Conservation (phyloP, 352 stramenopile genomes). For the Plasmopara muralis region DNA sequence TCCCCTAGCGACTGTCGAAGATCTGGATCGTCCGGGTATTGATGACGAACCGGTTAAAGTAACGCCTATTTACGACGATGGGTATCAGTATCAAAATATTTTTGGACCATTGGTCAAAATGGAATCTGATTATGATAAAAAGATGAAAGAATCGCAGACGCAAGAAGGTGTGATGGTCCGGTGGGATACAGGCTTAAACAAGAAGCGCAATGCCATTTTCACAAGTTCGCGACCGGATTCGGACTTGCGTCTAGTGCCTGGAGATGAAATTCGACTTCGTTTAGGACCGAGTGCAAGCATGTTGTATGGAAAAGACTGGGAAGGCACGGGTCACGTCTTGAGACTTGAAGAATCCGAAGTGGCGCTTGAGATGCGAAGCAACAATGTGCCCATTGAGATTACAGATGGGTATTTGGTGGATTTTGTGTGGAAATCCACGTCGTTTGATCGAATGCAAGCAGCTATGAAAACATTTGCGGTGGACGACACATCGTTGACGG, state of each 20-base stretch:
- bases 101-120: conserved; percentile 99
- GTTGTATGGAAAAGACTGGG: conserved; percentile 87
- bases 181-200: conserved; percentile 95
- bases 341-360: conserved; percentile 81
- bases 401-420: conserved; percentile 95
- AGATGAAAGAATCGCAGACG: conserved; percentile 97
- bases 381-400: conserved; percentile 88
- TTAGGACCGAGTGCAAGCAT: conserved; percentile 78
- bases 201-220: conserved; percentile 96
- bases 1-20: conserved; percentile 92
- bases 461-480: conserved; percentile 98
- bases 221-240: conserved; percentile 85
- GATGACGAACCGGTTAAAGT: conserved; percentile 86
- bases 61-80: conserved; percentile 94
- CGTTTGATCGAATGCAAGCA: conserved; percentile 98
- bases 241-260: conserved; percentile 89
- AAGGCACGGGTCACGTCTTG: conserved; percentile 92
- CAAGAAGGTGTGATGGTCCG: conserved; percentile 90
- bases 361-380: conserved; percentile 79
- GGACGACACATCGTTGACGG: conserved; percentile 96
- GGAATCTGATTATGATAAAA: conserved; percentile 99
- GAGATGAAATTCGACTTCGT: conserved; percentile 95
- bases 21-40: conserved; percentile 92
- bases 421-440: conserved; percentile 99
- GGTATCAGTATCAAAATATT: conserved; percentile 99